Evolutionary conservation across 2,329 filamentous ascomycete species (phyloP), one percentile per base, ranked within the genome.

Genomic region (Botrytis elliptica): DNA sequence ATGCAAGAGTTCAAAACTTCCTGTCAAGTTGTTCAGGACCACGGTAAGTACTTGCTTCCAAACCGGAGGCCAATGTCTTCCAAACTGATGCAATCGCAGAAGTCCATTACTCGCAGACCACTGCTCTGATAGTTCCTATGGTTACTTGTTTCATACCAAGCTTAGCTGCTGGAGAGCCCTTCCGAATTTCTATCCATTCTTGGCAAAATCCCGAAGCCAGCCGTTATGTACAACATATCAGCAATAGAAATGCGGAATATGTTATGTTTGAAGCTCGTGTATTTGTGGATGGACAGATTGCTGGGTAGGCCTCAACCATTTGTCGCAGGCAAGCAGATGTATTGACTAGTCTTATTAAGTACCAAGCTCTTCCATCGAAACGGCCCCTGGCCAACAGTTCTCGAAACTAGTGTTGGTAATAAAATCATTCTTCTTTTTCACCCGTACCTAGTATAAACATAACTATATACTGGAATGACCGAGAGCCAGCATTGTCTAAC

Each of bases 1-100:
- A 83, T 95, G 72, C 92, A 93, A 82, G 94, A 97, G 82, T 97
- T 96, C 86, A 91, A 90, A 80, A 93, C 93, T 12, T 86, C 89
- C 75, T 97, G 93, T 81, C 91, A 92, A 81, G 89, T 91, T 46
- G 87, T 90, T 52, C 83, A 83, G 73, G 87, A 88, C 75, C 81
- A 80, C 76, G 83, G 84, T 84, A 42, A 57, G 66, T 69, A 33
- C 36, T n/a, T 69, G n/a, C 49, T 25, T 42, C 4, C 36, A 18
- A 33, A 33, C 16, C 16, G 5, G n/a, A 69, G 10, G 6, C 10
- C 18, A 42, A 20, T 40, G 52, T 40, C 8, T 5, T 68, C 36
- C 18, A 42, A 4, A 29, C 72, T 74, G 49, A 65, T 66, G 16
- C 8, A 22, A 52, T 62, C 12, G 20, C 25, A 62, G 55, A 57